These are phyloP conservation scores for Casaregolazyma lundiana DNA, from an alignment of 1,139 yeast species.

Conservation along the genomic window DNA sequence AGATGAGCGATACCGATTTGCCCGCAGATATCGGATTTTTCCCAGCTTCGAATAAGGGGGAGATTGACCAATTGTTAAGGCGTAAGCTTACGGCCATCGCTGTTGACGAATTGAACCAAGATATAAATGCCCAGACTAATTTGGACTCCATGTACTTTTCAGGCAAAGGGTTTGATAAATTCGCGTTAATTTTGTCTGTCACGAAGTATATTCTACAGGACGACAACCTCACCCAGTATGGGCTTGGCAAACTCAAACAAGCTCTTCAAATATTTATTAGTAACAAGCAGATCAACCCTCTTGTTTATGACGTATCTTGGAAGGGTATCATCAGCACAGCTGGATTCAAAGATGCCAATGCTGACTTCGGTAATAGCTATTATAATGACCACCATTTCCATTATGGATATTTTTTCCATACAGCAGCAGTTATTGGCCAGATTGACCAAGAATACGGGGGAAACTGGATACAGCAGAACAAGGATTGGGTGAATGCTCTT, in stretches of 20 bases:
- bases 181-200: slow-evolving; percentile 62
- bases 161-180: slow-evolving; percentile 70
- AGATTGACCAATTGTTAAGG: not conserved
- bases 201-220: slow-evolving; percentile 52
- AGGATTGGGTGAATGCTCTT: slow-evolving; percentile 54
- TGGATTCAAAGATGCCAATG: slow-evolving; percentile 40
- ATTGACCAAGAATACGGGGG: slow-evolving; percentile 56
- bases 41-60: slow-evolving; percentile 40
- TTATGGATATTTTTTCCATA: slow-evolving; percentile 66
- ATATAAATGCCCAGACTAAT: slow-evolving; percentile 48
- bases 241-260: slow-evolving; percentile 47
- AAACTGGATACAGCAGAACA: slow-evolving; percentile 57
- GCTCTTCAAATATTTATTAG: slow-evolving; percentile 49
- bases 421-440: slow-evolving; percentile 66
- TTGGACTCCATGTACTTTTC: slow-evolving; percentile 56
- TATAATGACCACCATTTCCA: slow-evolving; percentile 78
- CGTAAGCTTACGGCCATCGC: slow-evolving; percentile 46
- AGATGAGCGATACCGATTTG: slow-evolving; percentile 49
- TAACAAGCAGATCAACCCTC: slow-evolving; percentile 51
- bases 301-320: slow-evolving; percentile 63
- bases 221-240: slow-evolving; percentile 42
- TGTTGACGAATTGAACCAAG: slow-evolving; percentile 51
- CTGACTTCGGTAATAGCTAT: slow-evolving; percentile 59
- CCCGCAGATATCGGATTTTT: slow-evolving; percentile 44
- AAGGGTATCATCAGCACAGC: slow-evolving; percentile 60